phyloP scores from a whole-genome alignment of 106 monocot genomes.

The Vanilla planifolia region DNA sequence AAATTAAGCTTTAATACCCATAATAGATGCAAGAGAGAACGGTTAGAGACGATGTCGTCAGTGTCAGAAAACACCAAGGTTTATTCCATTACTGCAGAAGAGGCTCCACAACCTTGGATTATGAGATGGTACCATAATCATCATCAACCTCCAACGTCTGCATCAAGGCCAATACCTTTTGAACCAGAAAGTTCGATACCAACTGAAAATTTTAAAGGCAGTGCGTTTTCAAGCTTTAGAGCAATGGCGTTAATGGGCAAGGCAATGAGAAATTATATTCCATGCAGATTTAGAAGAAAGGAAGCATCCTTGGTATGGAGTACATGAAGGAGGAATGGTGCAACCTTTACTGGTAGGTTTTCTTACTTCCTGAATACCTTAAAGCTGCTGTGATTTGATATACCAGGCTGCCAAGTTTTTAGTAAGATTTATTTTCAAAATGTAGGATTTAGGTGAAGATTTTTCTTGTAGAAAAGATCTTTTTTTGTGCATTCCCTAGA shows the following conservation, averaged over 20 bases:
- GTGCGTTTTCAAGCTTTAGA: neutral
- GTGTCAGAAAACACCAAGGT: neutral
- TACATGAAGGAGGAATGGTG: too few species aligned
- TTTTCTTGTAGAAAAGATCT: too few species aligned
- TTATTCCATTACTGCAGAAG: too few species aligned
- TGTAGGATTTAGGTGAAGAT: too few species aligned
- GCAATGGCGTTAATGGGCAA: constrained; percentile 4
- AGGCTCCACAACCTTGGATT: neutral
- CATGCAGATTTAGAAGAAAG: neutral
- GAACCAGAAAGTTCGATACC: neutral
- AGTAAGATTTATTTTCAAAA: too few species aligned
- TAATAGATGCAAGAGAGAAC: neutral
- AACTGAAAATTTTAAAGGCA: neutral
- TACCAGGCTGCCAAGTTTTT: too few species aligned
- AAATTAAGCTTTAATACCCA: neutral
- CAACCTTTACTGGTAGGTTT: too few species aligned
- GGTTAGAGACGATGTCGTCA: neutral
- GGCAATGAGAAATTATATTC: neutral
- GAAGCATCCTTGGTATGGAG: neutral
- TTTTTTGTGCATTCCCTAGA: too few species aligned
- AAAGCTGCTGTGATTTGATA: too few species aligned
- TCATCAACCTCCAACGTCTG: too few species aligned
- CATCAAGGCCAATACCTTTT: too few species aligned
- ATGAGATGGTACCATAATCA: neutral
- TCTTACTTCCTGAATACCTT: too few species aligned